Evolutionary conservation across 768 basidiomycete species (phyloP).

Genomic region (Favolaschia claudopus): DNA sequence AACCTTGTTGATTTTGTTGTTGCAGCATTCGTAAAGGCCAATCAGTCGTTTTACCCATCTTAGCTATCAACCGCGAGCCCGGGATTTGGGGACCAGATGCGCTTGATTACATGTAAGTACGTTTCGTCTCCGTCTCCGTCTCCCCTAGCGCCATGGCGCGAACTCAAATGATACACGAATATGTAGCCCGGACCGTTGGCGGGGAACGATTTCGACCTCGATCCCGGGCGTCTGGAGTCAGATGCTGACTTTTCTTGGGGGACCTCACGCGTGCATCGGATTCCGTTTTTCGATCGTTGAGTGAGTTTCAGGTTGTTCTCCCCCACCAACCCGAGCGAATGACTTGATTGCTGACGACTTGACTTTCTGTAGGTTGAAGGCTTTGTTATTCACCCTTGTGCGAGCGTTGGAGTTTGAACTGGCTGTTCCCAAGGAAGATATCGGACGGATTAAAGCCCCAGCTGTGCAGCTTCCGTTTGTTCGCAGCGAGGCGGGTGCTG

Average conservation of each 20-base stretch:
- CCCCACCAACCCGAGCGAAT: no score
- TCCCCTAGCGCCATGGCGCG: no score
- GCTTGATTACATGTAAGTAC: neutral
- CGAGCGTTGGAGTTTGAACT: no score
- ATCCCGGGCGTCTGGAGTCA: slow-evolving; percentile 8
- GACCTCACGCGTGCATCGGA: slow-evolving; percentile 4
- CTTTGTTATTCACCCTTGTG: no score
- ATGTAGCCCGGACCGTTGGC: neutral
- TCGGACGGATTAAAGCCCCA: no score
- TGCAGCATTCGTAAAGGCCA: neutral
- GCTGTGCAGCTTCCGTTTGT: no score
- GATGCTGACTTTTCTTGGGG: slow-evolving; percentile 6
- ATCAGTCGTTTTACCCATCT: neutral
- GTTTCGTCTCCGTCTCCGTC: no score
- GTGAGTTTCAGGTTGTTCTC: no score
- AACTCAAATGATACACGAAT: neutral
- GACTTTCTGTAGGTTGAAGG: no score
- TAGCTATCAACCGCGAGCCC: neutral
- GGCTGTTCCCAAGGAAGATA: no score
- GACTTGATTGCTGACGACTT: no score
- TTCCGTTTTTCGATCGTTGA: slow-evolving; percentile 6
- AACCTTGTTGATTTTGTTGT: neutral
- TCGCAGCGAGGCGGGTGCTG: no score
- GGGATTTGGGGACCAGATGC: slow-evolving; percentile 7
- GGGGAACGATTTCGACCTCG: neutral